These are phyloP conservation scores for Populus nigra DNA, from an alignment of 345 rosid species.

Conservation along the genomic window DNA sequence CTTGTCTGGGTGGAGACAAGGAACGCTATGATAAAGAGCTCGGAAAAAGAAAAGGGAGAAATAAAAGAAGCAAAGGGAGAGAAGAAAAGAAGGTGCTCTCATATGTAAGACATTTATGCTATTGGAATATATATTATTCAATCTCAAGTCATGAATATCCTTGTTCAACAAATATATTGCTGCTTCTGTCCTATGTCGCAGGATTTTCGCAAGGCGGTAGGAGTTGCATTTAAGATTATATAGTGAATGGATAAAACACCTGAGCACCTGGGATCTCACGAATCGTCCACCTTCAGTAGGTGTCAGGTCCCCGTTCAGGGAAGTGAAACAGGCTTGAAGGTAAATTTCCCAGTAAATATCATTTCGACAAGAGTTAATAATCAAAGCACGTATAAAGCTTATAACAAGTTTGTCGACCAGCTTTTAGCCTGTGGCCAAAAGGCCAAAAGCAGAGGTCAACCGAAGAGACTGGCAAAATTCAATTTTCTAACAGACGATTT, in stretches of 20 bases:
- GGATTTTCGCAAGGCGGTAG: background rate
- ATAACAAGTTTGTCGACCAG: too few species aligned
- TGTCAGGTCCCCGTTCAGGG: background rate
- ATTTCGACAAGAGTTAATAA: background rate
- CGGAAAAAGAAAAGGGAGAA: background rate
- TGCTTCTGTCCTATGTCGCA: background rate
- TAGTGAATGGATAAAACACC: too few species aligned
- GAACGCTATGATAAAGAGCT: too few species aligned
- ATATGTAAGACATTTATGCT: background rate
- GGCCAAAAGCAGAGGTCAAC: background rate
- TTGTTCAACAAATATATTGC: background rate
- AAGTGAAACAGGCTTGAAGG: background rate
- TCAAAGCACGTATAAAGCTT: background rate
- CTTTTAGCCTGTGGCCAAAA: too few species aligned
- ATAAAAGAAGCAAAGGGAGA: background rate
- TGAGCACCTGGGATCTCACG: too few species aligned
- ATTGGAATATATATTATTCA: background rate
- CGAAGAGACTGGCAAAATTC: too few species aligned
- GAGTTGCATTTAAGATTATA: too few species aligned
- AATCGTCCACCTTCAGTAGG: background rate
- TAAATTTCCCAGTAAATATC: background rate
- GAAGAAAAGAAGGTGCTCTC: too few species aligned
- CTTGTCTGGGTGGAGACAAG: too few species aligned
- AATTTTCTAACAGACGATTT: background rate
- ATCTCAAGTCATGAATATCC: background rate